phyloP scores from a whole-genome alignment of 441 rosid species.

The Hura crepitans region DNA sequence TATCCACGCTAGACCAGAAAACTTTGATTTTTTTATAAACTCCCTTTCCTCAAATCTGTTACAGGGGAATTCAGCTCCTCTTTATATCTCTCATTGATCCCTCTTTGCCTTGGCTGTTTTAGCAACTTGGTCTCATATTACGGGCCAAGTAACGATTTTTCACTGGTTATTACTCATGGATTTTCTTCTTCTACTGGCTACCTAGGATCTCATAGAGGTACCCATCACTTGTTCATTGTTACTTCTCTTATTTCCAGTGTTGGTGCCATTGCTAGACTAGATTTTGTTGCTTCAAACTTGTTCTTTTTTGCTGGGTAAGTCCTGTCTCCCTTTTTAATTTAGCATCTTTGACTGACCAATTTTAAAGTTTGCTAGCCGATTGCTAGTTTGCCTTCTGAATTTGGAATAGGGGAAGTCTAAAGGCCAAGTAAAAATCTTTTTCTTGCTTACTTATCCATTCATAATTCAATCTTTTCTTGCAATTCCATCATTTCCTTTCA shows the following conservation, averaged over 20 bases:
- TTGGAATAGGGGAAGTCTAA: not conserved
- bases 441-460: not conserved
- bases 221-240: conserved; percentile 5
- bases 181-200: conserved; percentile 2
- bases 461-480: not conserved
- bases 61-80: conserved; percentile 11
- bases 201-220: not conserved
- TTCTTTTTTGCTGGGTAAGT: not conserved
- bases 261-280: not conserved
- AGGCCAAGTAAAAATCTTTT: not conserved
- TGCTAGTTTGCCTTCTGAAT: not conserved
- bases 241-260: not conserved
- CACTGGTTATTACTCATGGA: not conserved
- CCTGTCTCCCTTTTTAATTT: not conserved
- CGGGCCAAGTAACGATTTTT: conserved; percentile 13
- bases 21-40: conserved; percentile 25
- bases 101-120: conserved; percentile 2
- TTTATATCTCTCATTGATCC: not conserved
- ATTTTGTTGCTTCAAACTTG: not conserved
- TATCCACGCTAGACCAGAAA: not conserved
- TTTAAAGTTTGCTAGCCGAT: not conserved
- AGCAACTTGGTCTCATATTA: conserved; percentile 13
- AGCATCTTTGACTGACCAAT: conserved; percentile 2
- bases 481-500: not conserved
- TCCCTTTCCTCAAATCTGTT: conserved; percentile 30